These are phyloP conservation scores for Penicillium freii DNA, from an alignment of 2,329 filamentous ascomycete species.

Conservation along the genomic window DNA sequence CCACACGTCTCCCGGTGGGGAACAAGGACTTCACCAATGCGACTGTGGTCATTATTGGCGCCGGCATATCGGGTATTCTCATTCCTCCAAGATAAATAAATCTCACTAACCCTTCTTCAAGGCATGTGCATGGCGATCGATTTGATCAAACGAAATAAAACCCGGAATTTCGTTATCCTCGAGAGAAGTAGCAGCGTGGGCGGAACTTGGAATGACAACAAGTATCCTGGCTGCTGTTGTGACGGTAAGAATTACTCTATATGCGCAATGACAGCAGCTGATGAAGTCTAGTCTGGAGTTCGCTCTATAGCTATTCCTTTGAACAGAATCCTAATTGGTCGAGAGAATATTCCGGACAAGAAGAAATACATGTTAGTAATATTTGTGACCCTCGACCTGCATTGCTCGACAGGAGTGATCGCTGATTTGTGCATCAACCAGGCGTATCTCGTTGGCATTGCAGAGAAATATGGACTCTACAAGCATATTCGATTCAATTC, in stretches of 20 bases:
- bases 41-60: conserved; percentile 58
- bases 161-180: conserved; percentile 22
- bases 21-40: conserved; percentile 54
- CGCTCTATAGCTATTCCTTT: conserved; percentile 61
- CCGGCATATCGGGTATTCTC: conserved; percentile 50
- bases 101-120: conserved; percentile 8
- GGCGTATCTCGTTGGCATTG: conserved; percentile 54
- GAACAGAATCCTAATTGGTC: conserved; percentile 60
- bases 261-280: not conserved
- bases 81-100: not conserved
- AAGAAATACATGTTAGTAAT: conserved; percentile 53
- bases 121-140: conserved; percentile 59
- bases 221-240: conserved; percentile 57
- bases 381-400: not conserved
- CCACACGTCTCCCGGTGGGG: conserved; percentile 27
- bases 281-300: conserved; percentile 46
- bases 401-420: not conserved
- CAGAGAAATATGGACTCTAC: conserved; percentile 55
- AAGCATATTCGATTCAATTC: conserved; percentile 60
- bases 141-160: conserved; percentile 44
- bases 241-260: conserved; percentile 38
- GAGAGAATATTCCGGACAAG: conserved; percentile 58
- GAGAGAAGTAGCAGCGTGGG: conserved; percentile 23
- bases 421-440: conserved; percentile 16
- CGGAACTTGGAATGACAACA: conserved; percentile 45